Evolutionary conservation across 257 asterid species (phyloP).

Genomic region (Osmanthus fragrans): DNA sequence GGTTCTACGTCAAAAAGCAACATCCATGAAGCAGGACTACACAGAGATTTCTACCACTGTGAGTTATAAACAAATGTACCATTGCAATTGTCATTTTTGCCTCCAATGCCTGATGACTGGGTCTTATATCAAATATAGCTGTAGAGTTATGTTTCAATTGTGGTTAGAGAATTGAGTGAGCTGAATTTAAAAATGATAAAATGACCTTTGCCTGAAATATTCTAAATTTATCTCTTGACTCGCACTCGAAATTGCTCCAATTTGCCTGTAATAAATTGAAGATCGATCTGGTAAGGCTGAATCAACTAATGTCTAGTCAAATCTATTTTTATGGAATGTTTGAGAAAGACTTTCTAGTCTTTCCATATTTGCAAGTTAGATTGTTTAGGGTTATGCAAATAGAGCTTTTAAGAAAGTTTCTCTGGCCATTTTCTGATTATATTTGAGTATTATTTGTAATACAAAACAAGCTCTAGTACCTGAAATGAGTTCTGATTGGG

Average conservation of each 20-base stretch:
- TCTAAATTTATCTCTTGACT: not conserved
- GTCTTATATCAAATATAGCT: constrained; percentile 16
- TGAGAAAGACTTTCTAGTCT: not conserved
- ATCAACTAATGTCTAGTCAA: not conserved
- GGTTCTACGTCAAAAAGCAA: constrained; percentile 98
- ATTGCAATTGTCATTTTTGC: constrained; percentile 25
- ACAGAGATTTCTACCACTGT: constrained; percentile 84
- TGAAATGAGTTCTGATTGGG: constrained; percentile 21
- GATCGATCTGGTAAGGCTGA: constrained; percentile 21
- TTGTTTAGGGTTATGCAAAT: not conserved
- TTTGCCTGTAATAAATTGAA: constrained; percentile 13
- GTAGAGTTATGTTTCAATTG: constrained; percentile 3
- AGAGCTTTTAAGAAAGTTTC: constrained; percentile 12
- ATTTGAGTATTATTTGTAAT: constrained; percentile 9
- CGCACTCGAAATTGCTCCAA: constrained; percentile 1
- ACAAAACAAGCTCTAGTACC: constrained; percentile 7
- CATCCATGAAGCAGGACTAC: constrained; percentile 98
- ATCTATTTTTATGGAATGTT: constrained; percentile 1
- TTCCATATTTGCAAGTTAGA: not conserved
- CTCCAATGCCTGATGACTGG: constrained; percentile 15
- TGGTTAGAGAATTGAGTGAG: constrained; percentile 10
- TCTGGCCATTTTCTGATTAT: not conserved
- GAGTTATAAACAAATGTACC: constrained; percentile 34
- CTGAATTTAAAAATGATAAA: constrained; percentile 18
- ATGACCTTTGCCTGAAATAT: constrained; percentile 1